Conservation (phyloP, 2,329 filamentous ascomycete species). For the Xylaria sp. region DNA sequence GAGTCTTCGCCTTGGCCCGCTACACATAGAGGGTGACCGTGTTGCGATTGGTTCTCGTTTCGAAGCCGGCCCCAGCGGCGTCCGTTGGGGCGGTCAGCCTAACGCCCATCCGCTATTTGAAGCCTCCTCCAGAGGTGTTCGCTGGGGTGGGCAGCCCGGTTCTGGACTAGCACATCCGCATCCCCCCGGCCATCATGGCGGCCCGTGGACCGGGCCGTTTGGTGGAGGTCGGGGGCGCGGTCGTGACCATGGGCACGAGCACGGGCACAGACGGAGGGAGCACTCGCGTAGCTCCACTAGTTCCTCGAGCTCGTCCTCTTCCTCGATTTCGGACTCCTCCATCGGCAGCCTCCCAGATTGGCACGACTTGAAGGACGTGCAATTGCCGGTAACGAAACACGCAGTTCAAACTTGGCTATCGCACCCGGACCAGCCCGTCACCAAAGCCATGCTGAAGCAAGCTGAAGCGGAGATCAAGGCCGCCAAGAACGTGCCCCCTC, state of each 20-base stretch:
- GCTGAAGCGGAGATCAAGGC: conserved; percentile 58
- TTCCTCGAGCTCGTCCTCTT: conserved; percentile 51
- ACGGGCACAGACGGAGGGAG: conserved; percentile 9
- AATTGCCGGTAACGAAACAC: conserved; percentile 59
- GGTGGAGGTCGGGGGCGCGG: conserved; percentile 28
- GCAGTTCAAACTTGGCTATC: conserved; percentile 62
- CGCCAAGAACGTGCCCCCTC: conserved; percentile 44
- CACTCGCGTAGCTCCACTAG: conserved; percentile 32
- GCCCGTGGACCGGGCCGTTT: conserved; percentile 21
- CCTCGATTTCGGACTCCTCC: conserved; percentile 54
- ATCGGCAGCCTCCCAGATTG: conserved; percentile 66
- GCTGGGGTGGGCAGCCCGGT: conserved; percentile 21
- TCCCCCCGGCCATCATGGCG: conserved; percentile 11
- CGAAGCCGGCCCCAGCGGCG: conserved; percentile 57
- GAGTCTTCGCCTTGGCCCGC: conserved; percentile 52
- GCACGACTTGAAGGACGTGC: conserved; percentile 60
- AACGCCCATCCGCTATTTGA: conserved; percentile 55
- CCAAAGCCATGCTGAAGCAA: conserved; percentile 56
- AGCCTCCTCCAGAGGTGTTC: conserved; percentile 28
- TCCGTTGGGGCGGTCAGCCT: conserved; percentile 59
- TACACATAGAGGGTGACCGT: conserved; percentile 57
- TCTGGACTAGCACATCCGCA: conserved; percentile 6
- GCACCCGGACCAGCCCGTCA: conserved; percentile 61
- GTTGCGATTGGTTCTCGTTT: conserved; percentile 57
- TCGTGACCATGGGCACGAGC: conserved; percentile 21